Evolutionary conservation across 2,329 filamentous ascomycete species (phyloP).

Genomic region (Didymosphaeria variabile): DNA sequence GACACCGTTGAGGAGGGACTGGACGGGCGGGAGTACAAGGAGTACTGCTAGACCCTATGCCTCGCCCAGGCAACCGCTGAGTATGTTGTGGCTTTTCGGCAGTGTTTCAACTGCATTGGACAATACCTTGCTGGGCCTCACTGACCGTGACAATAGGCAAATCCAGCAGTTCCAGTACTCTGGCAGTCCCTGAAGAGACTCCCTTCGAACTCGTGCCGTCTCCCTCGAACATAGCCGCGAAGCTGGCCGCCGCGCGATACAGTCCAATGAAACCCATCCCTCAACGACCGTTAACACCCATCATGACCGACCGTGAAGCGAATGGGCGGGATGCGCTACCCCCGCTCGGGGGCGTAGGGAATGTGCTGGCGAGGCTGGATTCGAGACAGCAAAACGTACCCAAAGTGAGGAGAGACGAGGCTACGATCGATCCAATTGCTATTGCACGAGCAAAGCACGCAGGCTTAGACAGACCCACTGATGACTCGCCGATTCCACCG

Average conservation of each 20-base stretch:
- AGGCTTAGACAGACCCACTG: conserved; percentile 49
- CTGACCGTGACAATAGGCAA: conserved; percentile 32
- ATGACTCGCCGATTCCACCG: conserved; percentile 68
- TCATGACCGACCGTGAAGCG: conserved; percentile 33
- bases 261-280: conserved; percentile 53
- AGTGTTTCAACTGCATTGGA: not conserved
- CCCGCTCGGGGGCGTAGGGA: conserved; percentile 45
- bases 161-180: conserved; percentile 40
- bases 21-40: conserved; percentile 42
- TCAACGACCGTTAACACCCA: conserved; percentile 22
- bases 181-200: conserved; percentile 39
- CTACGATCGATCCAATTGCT: conserved; percentile 24
- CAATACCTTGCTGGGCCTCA: not conserved
- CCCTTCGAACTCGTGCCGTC: conserved; percentile 54
- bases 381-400: conserved; percentile 27
- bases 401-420: conserved; percentile 27
- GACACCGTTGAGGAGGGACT: conserved; percentile 38
- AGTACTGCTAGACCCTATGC: conserved; percentile 31
- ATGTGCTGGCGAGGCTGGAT: conserved; percentile 42
- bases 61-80: conserved; percentile 33
- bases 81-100: conserved; percentile 9
- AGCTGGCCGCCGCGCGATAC: conserved; percentile 69
- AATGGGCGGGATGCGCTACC: conserved; percentile 43
- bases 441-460: conserved; percentile 19
- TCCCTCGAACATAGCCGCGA: conserved; percentile 69